A percentile compares a stretch with the other conserved stretches of the same genome.
Evolutionary conservation across 331 rosid genomes (phyloP).

Genomic region (Malus hybrid): DNA sequence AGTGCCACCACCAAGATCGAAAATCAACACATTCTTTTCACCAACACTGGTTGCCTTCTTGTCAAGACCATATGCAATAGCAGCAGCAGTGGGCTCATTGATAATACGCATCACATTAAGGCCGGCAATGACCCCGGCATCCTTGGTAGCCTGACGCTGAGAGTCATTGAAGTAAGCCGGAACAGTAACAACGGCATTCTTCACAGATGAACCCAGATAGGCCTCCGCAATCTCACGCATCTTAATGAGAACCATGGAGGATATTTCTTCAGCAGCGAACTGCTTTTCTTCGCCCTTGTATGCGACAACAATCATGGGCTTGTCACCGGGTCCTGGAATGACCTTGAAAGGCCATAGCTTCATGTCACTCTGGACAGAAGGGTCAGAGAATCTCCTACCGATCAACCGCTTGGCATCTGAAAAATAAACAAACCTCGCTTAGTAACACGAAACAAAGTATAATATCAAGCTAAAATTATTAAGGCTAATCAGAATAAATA

Average conservation of each 20-base stretch:
- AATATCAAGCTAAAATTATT: neutral
- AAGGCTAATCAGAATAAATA: neutral
- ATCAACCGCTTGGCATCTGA: constrained; percentile 73
- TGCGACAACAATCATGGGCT: constrained; percentile 59
- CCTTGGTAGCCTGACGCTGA: constrained; percentile 77
- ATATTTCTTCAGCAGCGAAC: constrained; percentile 69
- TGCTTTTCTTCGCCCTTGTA: constrained; percentile 69
- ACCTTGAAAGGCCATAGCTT: constrained; percentile 81
- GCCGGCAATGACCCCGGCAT: constrained; percentile 69
- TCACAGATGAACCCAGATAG: constrained; percentile 45
- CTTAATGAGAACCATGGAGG: constrained; percentile 67
- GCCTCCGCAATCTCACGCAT: constrained; percentile 87
- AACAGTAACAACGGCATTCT: constrained; percentile 70
- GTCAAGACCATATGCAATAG: constrained; percentile 76
- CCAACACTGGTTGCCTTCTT: constrained; percentile 64
- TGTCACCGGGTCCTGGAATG: constrained; percentile 48
- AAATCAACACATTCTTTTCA: constrained; percentile 69
- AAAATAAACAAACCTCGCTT: neutral
- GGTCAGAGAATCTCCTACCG: constrained; percentile 55
- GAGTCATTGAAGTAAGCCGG: constrained; percentile 77
- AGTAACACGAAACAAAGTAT: neutral
- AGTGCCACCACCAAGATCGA: constrained; percentile 75
- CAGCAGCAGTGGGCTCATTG: constrained; percentile 76
- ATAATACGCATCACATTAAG: constrained; percentile 60
- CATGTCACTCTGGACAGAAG: constrained; percentile 66